Percentiles rank a stretch among this genome's conserved stretches.
Conservation (phyloP, 1,284 basidiomycete species). For the Microbotryomycetes sp. region DNA sequence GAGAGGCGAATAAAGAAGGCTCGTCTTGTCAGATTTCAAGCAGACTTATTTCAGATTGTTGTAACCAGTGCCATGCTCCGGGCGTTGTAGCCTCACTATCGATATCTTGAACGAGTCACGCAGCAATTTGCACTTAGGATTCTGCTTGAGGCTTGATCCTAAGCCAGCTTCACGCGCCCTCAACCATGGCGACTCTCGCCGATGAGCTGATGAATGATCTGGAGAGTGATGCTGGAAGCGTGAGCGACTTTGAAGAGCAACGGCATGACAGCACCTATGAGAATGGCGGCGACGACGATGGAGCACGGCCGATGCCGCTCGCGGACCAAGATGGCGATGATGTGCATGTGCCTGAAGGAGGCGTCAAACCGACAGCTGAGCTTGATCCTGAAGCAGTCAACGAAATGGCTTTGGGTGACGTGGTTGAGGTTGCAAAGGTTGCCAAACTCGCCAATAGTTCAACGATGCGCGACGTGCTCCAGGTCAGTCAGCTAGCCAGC, state of each 20-base stretch:
- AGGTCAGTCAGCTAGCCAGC: conserved; percentile 49
- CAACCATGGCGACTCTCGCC: conserved; percentile 53
- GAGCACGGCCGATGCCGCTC: conserved; percentile 19
- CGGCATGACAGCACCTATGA: conserved; percentile 45
- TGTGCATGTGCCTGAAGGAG: conserved; percentile 67
- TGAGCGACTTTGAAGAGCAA: conserved; percentile 54
- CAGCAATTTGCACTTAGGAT: too few species aligned
- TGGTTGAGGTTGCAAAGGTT: conserved; percentile 78
- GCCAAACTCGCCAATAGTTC: conserved; percentile 82
- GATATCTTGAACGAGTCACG: too few species aligned
- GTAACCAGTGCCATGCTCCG: not conserved
- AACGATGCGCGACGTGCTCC: conserved; percentile 75
- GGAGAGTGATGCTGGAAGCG: conserved; percentile 51
- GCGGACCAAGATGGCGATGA: conserved; percentile 13
- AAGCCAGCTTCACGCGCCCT: not conserved
- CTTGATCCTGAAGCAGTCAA: conserved; percentile 87
- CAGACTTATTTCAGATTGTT: too few species aligned
- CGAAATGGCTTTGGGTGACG: conserved; percentile 73
- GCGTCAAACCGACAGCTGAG: conserved; percentile 85
- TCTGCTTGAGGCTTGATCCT: not conserved
- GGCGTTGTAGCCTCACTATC: too few species aligned
- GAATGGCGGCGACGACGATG: conserved; percentile 9
- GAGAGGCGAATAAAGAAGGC: too few species aligned
- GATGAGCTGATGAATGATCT: conserved; percentile 85
- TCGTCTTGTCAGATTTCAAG: too few species aligned